Conservation (phyloP, 768 basidiomycete genomes). For the Tephrocybe sp. region DNA sequence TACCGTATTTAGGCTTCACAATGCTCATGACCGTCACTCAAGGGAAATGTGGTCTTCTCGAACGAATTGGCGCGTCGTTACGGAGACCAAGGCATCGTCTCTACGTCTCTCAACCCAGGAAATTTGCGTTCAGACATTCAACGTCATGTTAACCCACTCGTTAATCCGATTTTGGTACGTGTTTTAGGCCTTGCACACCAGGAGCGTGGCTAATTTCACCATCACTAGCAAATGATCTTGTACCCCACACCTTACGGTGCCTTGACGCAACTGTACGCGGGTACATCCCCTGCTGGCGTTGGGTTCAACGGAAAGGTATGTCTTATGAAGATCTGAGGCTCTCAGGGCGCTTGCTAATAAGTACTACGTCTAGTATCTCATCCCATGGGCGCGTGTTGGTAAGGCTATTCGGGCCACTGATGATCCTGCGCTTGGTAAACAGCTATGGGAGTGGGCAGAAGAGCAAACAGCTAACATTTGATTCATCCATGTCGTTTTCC, state of each 20-base stretch:
- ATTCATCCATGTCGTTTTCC: neutral
- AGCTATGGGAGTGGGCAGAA: conserved; percentile 41
- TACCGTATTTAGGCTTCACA: no score
- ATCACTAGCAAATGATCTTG: conserved; percentile 5
- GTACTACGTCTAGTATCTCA: conserved; percentile 28
- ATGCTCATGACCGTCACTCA: neutral
- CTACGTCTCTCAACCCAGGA: conserved; percentile 45
- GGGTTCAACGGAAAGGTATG: conserved; percentile 43
- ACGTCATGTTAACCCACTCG: conserved; percentile 18
- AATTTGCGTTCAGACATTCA: conserved; percentile 32
- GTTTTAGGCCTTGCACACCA: neutral
- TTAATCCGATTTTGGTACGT: conserved; percentile 16
- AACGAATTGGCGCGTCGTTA: conserved; percentile 39
- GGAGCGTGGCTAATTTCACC: neutral
- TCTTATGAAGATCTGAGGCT: neutral
- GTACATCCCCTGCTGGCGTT: conserved; percentile 38
- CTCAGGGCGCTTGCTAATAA: neutral
- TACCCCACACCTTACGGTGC: conserved; percentile 37
- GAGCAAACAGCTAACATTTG: conserved; percentile 33
- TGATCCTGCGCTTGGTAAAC: conserved; percentile 29
- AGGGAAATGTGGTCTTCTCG: conserved; percentile 40
- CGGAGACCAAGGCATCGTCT: conserved; percentile 37
- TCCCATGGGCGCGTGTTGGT: conserved; percentile 41
- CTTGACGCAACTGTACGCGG: conserved; percentile 49
- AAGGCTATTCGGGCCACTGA: conserved; percentile 17